Base-by-base conservation (phyloP, 371 early-diverging fungal species). In the Blakeslea trispora region DNA sequence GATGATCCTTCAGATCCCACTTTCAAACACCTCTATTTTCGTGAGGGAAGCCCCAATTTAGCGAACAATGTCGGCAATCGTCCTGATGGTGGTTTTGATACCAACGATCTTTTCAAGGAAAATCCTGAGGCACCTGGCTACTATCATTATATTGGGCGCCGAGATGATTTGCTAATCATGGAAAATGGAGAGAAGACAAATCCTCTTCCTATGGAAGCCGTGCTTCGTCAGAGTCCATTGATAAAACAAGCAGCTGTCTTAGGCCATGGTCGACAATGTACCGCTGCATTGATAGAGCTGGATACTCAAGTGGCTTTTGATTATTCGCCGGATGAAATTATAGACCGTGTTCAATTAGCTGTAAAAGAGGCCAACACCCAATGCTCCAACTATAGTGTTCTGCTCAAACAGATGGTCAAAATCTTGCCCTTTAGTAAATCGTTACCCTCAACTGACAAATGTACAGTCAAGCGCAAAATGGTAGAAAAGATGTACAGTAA, bases 151-250 rank as follows among this genome's bases (percentile, higher is more conserved):
- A 9, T 58, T 15, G 78, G 78, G 6, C 61, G 78, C 8, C 61
- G 62, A 3, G 78, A 74, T 46, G 75, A 77, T 50, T 69, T 69
- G 0, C 50, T 77, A 1, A 56, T 71, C 19, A 71, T 72, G 57
- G 63, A 67, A 24, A 77, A 77, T 39, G 77, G 78, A 11, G 78
- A 78, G 51, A 78, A 78, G 52, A 72, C 73, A 5, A 74, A 72
- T 28, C 78, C 78, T n/a, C 19, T 69, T 3, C 69, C 72, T 13
- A 70, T 74, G 63, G 78, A 78, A 55, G 45, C 46, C 2, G 32
- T 58, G 1, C 64, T 78, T 15, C 57, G 62, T 32, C 53, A 51
- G 13, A 39, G 42, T 6, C 59, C 57, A 9, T 22, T 74, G 9
- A 54, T 78, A 10, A 46, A 57, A 1, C 53, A 64, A 15, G 63